Evolutionary conservation across 805 yeast genomes (phyloP), one percentile per base, ranked within the genome.

Genomic region (Hanseniaspora meyeri): DNA sequence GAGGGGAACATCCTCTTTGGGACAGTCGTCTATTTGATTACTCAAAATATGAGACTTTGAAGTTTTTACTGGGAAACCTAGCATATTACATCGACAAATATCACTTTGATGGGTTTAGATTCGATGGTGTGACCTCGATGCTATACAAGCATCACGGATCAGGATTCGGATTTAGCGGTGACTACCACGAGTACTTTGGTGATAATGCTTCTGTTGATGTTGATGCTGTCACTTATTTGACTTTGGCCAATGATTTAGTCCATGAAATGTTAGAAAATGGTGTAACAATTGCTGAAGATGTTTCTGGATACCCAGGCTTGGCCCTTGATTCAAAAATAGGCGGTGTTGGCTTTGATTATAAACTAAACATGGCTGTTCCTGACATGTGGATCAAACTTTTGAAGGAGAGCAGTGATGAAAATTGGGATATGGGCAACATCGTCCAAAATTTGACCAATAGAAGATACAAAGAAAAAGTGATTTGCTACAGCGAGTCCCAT

Each of bases 341-440:
- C 50, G 98, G 98, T 57, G 82, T 85, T 59, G 98, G 97, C 0
- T 91, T 91, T 65, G 93, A 90, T 67, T 91, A 91, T 69, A 76
- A 97, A 60, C 75, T 91, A 55, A 93, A 95, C 1, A 91, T 91
- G 98, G 97, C 97, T 1, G 75, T 91, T 59, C 98, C 98, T 4
- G 98, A 91, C 69, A 91, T 91, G 97, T 91, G 98, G 98, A 91
- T 91, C 72, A 93, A 93, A 69, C 70, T 89, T 49, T 72, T 91
- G 62, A 91, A 93, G 67, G 97, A 90, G 66, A 72, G 77, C 58
- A 65, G 70, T 47, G 97, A 91, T 68, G 96, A 90, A 59, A 84
- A 87, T 52, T 91, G 98, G 98, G 88, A 90, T 64, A 70, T 91
- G 73, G 88, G 85, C 47, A 73, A 77, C 59, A 89, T 91, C 57